These are phyloP conservation scores for Scedosporium boydii DNA, from an alignment of 2,329 filamentous ascomycete genomes.

Conservation along the genomic window DNA sequence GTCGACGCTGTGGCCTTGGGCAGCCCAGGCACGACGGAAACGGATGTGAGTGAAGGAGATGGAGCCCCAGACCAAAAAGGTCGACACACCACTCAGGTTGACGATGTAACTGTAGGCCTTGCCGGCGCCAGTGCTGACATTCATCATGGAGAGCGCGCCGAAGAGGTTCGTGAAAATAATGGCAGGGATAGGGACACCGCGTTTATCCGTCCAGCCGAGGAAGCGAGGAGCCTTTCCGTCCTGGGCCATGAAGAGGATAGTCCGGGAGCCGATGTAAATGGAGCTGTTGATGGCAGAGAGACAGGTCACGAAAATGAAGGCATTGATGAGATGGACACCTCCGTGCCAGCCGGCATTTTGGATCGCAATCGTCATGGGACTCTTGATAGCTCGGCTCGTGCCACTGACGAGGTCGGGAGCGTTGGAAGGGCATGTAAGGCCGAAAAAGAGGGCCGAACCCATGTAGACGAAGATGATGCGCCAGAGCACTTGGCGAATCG, in stretches of 20 bases:
- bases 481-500: slow-evolving; percentile 52
- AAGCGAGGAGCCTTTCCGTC: slow-evolving; percentile 61
- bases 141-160: slow-evolving; percentile 67
- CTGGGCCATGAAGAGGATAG: slow-evolving; percentile 66
- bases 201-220: slow-evolving; percentile 56
- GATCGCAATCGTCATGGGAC: slow-evolving; percentile 65
- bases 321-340: slow-evolving; percentile 69
- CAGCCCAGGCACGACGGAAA: slow-evolving; percentile 54
- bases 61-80: slow-evolving; percentile 62
- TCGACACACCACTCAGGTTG: slow-evolving; percentile 59
- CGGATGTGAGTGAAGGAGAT: slow-evolving; percentile 65
- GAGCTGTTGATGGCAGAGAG: slow-evolving; percentile 64
- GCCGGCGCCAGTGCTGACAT: slow-evolving; percentile 55
- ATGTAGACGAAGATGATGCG: slow-evolving; percentile 56
- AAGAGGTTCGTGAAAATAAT: slow-evolving; percentile 62
- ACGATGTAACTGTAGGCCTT: slow-evolving; percentile 61
- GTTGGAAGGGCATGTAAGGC: slow-evolving; percentile 63
- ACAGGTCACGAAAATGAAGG: slow-evolving; percentile 65
- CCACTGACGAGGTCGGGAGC: slow-evolving; percentile 53
- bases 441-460: slow-evolving; percentile 65
- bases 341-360: slow-evolving; percentile 64
- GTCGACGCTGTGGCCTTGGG: slow-evolving; percentile 43
- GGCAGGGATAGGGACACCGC: slow-evolving; percentile 51
- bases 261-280: slow-evolving; percentile 69
- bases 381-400: slow-evolving; percentile 54